phyloP scores from a whole-genome alignment of 2,329 filamentous ascomycete species.

The Aspergillus transmontanensis region DNA sequence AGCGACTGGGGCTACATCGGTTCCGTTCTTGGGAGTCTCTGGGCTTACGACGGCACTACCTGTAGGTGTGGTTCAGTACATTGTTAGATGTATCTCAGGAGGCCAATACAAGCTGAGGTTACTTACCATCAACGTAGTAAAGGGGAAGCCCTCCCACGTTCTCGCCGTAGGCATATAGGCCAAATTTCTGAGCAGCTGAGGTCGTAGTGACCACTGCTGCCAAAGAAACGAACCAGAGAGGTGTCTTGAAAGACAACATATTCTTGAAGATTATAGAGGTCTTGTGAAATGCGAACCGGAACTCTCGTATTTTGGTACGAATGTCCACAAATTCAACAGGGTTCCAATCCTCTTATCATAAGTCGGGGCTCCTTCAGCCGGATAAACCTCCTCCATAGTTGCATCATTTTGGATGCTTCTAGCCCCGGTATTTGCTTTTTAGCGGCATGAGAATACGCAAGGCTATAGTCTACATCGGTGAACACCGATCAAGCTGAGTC shows the following conservation, averaged over 20 bases:
- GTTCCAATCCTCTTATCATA: not conserved
- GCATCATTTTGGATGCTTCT: not conserved
- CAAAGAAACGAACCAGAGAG: not conserved
- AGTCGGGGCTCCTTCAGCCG: not conserved
- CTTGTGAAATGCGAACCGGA: not conserved
- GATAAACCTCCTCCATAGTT: not conserved
- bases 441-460: not conserved
- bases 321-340: not conserved
- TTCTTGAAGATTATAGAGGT: not conserved
- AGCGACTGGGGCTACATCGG: not conserved
- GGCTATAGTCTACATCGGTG: not conserved
- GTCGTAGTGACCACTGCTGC: not conserved
- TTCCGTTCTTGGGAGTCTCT: not conserved
- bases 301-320: not conserved
- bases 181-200: not conserved
- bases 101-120: no score
- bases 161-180: slow-evolving; percentile 17
- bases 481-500: not conserved
- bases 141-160: slow-evolving; percentile 16
- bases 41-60: not conserved
- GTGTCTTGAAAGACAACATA: not conserved
- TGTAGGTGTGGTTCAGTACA: not conserved
- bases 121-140: slow-evolving; percentile 15
- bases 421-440: not conserved
- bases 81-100: not conserved